Conservation (phyloP, 371 early-diverging fungal species). For the Rhizopus stolonifer region DNA sequence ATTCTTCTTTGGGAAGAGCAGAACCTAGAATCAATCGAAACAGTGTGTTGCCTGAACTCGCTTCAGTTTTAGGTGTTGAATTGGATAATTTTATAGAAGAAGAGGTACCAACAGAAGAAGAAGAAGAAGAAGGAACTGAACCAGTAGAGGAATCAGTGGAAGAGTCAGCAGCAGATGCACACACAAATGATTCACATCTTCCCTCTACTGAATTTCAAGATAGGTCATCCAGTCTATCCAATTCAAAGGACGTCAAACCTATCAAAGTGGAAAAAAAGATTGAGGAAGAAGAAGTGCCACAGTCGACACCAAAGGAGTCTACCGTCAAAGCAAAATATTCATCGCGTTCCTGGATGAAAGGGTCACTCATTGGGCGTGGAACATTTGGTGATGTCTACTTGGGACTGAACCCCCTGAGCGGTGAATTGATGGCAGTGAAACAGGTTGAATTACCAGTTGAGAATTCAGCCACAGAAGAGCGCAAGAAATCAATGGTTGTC, state of each 20-base stretch:
- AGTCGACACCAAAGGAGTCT: constrained; percentile 38
- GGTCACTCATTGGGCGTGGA: constrained; percentile 93
- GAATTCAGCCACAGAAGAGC: constrained; percentile 64
- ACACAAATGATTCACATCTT: not conserved
- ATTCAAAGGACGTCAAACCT: not conserved
- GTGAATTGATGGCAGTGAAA: constrained; percentile 97
- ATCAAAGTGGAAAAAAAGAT: not conserved
- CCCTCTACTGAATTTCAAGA: not conserved
- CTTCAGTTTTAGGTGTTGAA: constrained; percentile 49
- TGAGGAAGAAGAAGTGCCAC: not conserved
- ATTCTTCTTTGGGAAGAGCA: constrained; percentile 21
- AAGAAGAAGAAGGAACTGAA: not conserved
- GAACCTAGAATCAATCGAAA: constrained; percentile 36
- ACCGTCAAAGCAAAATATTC: constrained; percentile 35
- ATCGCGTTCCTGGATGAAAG: constrained; percentile 74
- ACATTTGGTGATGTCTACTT: constrained; percentile 96
- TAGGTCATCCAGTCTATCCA: not conserved
- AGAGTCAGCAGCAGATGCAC: too few relatives aligned
- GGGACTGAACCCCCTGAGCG: constrained; percentile 82
- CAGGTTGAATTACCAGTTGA: constrained; percentile 88
- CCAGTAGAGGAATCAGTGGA: too few relatives aligned
- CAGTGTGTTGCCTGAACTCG: constrained; percentile 51
- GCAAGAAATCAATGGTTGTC: constrained; percentile 72
- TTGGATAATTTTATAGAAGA: constrained; percentile 47
- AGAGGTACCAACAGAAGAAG: not conserved